Evolutionary conservation across 2,329 filamentous ascomycete genomes (phyloP), one percentile per base, ranked within the genome.

Genomic region (Diaporthe sp.): DNA sequence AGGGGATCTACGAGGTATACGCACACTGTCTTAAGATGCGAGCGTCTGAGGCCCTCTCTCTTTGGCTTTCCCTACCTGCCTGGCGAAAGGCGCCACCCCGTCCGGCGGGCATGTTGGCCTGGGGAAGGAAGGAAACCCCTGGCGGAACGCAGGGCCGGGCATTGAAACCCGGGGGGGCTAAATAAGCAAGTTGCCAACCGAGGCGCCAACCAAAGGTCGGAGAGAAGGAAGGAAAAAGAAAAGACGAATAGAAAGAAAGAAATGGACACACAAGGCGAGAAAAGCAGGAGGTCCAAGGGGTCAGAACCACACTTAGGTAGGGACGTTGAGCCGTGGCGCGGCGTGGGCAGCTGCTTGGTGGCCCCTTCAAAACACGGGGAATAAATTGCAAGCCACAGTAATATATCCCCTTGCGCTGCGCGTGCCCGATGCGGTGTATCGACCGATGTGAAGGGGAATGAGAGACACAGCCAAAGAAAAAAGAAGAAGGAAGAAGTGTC

Each of bases 331-430:
- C 65, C 34, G 47, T 51, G 63, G 44, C 44, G 31, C 53, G 63
- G 65, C 47, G 47, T 68, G 31, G 31, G 31, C 65, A 53, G 65
- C 65, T 37, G 47, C 51, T n/a, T 25, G 42, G 28, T 15, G 9
- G 28, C 3, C 42, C 44, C 39, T 37, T 68, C 10, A 15, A 15
- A 37, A 51, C 47, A 39, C n/a, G 20, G 42, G 65, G 47, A 70
- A 70, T 70, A 70, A 53, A 70, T 55, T 70, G 49, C 25, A 70
- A 55, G 65, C 65, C 65, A 55, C 65, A 55, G 15, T 55, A 55
- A 55, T 13, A 55, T 70, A 15, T 42, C 17, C 47, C 37, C 37
- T 70, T 31, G 49, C 31, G n/a, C 47, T 70, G 65, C 65, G 65
- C n/a, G 49, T 42, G 42, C 47, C 65, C 65, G 65, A 42, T 31